Percentiles rank a stretch among this genome's conserved stretches.
phyloP scores from a whole-genome alignment of 768 basidiomycete species.

The Psilocybe subaeruginosa region DNA sequence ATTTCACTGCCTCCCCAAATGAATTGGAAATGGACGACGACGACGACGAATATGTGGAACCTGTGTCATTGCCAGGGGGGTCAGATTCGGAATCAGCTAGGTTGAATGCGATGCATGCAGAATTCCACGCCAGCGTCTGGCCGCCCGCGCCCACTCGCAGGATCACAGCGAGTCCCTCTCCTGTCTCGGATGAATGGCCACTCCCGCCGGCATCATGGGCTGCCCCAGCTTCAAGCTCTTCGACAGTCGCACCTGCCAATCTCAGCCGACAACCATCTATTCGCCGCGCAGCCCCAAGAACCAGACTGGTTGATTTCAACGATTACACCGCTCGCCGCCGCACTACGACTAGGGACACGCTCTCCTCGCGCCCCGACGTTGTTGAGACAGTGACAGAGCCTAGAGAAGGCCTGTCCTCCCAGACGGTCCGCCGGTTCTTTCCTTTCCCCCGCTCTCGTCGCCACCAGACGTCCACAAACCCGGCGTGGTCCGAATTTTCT shows the following conservation, averaged over 20 bases:
- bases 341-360: conserved; percentile 44
- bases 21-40: conserved; percentile 73
- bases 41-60: conserved; percentile 60
- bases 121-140: conserved; percentile 48
- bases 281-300: conserved; percentile 52
- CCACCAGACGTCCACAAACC: conserved; percentile 31
- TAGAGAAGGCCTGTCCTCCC: conserved; percentile 23
- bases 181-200: conserved; percentile 38
- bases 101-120: conserved; percentile 63
- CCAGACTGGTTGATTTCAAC: conserved; percentile 67
- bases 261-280: conserved; percentile 63
- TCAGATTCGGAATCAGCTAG: conserved; percentile 55
- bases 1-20: conserved; percentile 52
- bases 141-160: conserved; percentile 23
- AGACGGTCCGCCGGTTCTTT: conserved; percentile 53
- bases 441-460: conserved; percentile 52
- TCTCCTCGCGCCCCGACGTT: conserved; percentile 29
- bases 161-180: conserved; percentile 32
- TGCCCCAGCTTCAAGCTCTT: conserved; percentile 10
- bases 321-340: conserved; percentile 73
- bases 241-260: conserved; percentile 24
- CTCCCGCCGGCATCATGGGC: conserved; percentile 21
- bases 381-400: conserved; percentile 30
- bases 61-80: conserved; percentile 35
- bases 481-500: conserved; percentile 27